These are phyloP conservation scores for Pythium vanterpoolii DNA, from an alignment of 352 stramenopile genomes.

Conservation along the genomic window DNA sequence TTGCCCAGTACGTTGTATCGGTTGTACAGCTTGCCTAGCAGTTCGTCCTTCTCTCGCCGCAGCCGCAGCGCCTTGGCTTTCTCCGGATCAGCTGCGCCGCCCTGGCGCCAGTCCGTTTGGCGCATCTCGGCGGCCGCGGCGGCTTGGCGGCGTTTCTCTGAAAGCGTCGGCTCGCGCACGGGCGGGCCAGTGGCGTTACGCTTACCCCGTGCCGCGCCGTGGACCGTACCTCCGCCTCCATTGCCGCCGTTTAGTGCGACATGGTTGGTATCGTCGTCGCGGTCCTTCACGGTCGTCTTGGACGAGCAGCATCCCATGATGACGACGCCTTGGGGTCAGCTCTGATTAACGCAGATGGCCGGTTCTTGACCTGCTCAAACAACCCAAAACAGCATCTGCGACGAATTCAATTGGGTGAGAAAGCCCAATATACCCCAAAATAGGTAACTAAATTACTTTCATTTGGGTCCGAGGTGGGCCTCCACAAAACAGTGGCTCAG, in stretches of 20 bases:
- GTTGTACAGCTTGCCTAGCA: slow-evolving; percentile 80
- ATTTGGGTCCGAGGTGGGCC: not conserved
- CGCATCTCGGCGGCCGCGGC: slow-evolving; percentile 67
- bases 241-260: slow-evolving; percentile 11
- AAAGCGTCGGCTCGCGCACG: slow-evolving; percentile 42
- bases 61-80: slow-evolving; percentile 62
- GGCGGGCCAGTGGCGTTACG: not conserved
- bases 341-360: not conserved
- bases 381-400: slow-evolving; percentile 7
- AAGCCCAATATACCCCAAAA: not conserved
- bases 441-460: not conserved
- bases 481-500: slow-evolving; percentile 18
- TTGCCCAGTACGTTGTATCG: slow-evolving; percentile 69
- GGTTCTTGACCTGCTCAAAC: slow-evolving; percentile 5
- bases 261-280: slow-evolving; percentile 15
- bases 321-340: not conserved
- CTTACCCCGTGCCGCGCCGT: not conserved
- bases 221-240: slow-evolving; percentile 4
- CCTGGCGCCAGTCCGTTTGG: slow-evolving; percentile 75
- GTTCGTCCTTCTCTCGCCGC: slow-evolving; percentile 80
- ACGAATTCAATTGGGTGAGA: not conserved
- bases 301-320: slow-evolving; percentile 74
- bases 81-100: slow-evolving; percentile 50
- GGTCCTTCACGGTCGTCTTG: slow-evolving; percentile 39
- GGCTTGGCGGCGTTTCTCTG: slow-evolving; percentile 60